Percentiles rank a stretch among this genome's conserved stretches.
phyloP scores from a whole-genome alignment of 495 filamentous ascomycete genomes.

The Hypoxylon fragiforme region DNA sequence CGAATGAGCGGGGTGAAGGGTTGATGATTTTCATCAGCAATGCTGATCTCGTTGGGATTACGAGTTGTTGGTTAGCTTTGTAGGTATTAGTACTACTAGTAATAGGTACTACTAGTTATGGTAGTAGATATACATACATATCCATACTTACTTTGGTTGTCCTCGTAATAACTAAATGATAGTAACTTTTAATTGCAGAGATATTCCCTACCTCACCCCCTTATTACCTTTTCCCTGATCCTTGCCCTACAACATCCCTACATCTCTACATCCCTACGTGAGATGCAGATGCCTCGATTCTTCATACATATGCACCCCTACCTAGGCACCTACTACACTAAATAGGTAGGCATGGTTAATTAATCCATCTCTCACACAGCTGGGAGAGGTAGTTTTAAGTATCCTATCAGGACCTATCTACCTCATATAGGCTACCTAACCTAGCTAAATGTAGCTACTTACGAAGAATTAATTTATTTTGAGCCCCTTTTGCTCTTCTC shows the following conservation, averaged over 20 bases:
- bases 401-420: too few species aligned
- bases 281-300: conserved; percentile 11
- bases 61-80: neutral
- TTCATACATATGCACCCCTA: conserved; percentile 52
- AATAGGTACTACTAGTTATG: too few species aligned
- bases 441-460: too few species aligned
- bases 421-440: too few species aligned
- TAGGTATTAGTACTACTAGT: too few species aligned
- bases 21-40: conserved; percentile 31
- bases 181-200: conserved; percentile 17
- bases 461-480: neutral
- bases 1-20: conserved; percentile 19
- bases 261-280: conserved; percentile 7
- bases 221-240: conserved; percentile 17
- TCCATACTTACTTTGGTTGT: too few species aligned
- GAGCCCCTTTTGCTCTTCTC: neutral
- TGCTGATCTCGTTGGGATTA: conserved; percentile 29
- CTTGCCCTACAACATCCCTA: neutral
- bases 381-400: too few species aligned
- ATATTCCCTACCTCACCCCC: conserved; percentile 15
- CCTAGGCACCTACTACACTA: conserved; percentile 43
- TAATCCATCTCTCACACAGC: too few species aligned
- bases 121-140: too few species aligned
- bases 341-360: neutral
- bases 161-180: conserved; percentile 25